A percentile compares a stretch with the other conserved stretches of the same genome.
These are phyloP conservation scores for Oryza nivara DNA, from an alignment of 176 grass and related monocot species.

Conservation along the genomic window DNA sequence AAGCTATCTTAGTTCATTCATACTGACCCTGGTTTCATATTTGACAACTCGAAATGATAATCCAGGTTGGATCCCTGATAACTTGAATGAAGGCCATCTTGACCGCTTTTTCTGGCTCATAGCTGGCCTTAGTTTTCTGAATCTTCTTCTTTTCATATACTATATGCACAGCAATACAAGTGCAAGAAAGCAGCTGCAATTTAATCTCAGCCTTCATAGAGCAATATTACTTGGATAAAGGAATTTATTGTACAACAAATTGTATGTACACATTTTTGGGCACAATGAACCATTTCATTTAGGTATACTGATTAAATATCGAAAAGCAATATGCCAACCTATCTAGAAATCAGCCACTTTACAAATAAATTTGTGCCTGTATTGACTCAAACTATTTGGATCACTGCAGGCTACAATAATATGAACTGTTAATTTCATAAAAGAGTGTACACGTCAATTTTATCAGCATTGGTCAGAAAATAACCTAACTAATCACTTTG, in stretches of 20 bases:
- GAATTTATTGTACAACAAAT: background rate
- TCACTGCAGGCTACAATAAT: too few relatives aligned
- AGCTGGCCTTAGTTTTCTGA: slow-evolving; percentile 61
- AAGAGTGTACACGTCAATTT: too few relatives aligned
- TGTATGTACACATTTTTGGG: background rate
- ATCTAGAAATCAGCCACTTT: too few relatives aligned
- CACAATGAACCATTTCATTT: too few relatives aligned
- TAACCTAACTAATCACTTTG: too few relatives aligned
- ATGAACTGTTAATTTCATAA: too few relatives aligned
- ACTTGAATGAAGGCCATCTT: slow-evolving; percentile 89
- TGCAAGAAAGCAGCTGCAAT: background rate
- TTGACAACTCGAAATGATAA: slow-evolving; percentile 53
- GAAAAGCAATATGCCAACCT: slow-evolving; percentile 41
- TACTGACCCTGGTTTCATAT: slow-evolving; percentile 59
- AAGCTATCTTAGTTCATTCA: slow-evolving; percentile 79
- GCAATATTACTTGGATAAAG: background rate
- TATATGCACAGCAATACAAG: slow-evolving; percentile 50
- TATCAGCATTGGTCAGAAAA: too few relatives aligned
- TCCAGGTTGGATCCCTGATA: slow-evolving; percentile 83
- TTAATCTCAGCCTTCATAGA: background rate
- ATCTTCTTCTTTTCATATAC: slow-evolving; percentile 64
- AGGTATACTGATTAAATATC: too few relatives aligned
- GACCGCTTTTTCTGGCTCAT: slow-evolving; percentile 88
- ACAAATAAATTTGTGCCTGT: too few relatives aligned
- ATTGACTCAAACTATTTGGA: too few relatives aligned